A percentile compares a stretch with the other conserved stretches of the same genome.
Evolutionary conservation across 352 stramenopile species (phyloP).

Genomic region (Elongisporangium undulatum): DNA sequence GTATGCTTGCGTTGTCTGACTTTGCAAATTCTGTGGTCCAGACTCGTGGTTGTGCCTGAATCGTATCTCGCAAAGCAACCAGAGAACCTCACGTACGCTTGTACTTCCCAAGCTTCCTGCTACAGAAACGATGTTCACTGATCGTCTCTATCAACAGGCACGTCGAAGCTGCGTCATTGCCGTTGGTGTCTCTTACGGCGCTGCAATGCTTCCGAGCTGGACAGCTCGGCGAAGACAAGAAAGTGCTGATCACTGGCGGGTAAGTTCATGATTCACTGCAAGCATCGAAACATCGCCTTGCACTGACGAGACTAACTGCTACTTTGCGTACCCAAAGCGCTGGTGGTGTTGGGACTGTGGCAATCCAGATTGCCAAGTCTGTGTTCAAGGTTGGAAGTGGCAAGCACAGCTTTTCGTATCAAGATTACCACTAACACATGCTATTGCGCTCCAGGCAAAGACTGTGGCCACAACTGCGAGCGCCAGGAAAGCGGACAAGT

Average conservation of each 20-base stretch:
- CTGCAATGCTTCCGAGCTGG: conserved; percentile 24
- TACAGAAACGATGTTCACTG: not conserved
- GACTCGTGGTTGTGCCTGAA: conserved; percentile 28
- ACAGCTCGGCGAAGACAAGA: conserved; percentile 27
- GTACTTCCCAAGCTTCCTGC: not conserved
- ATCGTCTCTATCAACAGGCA: conserved; percentile 6
- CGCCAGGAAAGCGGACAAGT: conserved; percentile 26
- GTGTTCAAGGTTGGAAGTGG: conserved; percentile 29
- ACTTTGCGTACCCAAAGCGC: conserved; percentile 16
- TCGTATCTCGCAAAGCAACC: conserved; percentile 39
- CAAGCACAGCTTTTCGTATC: not conserved
- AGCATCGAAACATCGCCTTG: not conserved
- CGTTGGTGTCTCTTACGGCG: conserved; percentile 29
- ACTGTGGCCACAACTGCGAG: conserved; percentile 39
- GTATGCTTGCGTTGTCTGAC: not conserved
- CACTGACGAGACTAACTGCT: not conserved
- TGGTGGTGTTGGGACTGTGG: conserved; percentile 36
- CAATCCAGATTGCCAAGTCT: conserved; percentile 39
- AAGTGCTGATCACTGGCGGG: conserved; percentile 44
- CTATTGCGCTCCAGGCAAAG: conserved; percentile 7
- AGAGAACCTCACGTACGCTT: conserved; percentile 23
- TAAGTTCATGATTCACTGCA: conserved; percentile 6
- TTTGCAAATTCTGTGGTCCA: conserved; percentile 1
- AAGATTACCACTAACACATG: not conserved
- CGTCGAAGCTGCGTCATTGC: conserved; percentile 30